Conservation (phyloP, 805 yeast species). For the Sugiyamaella boreocaroliniensis region DNA sequence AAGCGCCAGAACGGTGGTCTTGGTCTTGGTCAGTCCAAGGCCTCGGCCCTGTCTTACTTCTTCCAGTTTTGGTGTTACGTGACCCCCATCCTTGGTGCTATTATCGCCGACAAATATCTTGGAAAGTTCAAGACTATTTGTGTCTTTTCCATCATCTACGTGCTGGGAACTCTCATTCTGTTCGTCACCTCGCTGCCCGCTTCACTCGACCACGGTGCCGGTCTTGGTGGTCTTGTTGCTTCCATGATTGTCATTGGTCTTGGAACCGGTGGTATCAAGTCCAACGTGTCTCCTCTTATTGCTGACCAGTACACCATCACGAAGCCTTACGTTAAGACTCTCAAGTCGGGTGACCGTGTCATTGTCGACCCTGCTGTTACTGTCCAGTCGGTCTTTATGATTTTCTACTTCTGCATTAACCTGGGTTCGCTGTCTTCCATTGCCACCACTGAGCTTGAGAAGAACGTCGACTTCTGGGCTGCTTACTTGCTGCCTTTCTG, state of each 20-base stretch:
- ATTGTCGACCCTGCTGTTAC: conserved; percentile 65
- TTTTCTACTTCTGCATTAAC: conserved; percentile 71
- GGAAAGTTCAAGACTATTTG: conserved; percentile 68
- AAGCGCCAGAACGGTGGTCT: conserved; percentile 46
- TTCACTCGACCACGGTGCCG: conserved; percentile 39
- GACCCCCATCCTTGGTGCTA: conserved; percentile 73
- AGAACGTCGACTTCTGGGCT: conserved; percentile 52
- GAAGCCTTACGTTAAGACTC: conserved; percentile 50
- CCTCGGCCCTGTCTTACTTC: conserved; percentile 66
- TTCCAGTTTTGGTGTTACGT: conserved; percentile 79
- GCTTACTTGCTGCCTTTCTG: conserved; percentile 68
- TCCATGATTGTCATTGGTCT: conserved; percentile 58
- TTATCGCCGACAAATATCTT: conserved; percentile 64
- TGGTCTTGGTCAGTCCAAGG: conserved; percentile 52
- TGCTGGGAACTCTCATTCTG: conserved; percentile 55
- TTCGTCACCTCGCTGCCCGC: conserved; percentile 66
- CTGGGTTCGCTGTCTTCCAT: conserved; percentile 68
- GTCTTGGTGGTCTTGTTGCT: conserved; percentile 56
- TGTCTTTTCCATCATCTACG: conserved; percentile 52
- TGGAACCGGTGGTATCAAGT: conserved; percentile 77
- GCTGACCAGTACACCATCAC: conserved; percentile 66
- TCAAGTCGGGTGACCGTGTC: conserved; percentile 58
- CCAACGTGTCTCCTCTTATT: conserved; percentile 67
- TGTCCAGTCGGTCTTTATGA: conserved; percentile 66
- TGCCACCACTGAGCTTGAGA: conserved; percentile 70